phyloP scores from a whole-genome alignment of 2,329 filamentous ascomycete genomes.

The Pseudogymnoascus sp. region DNA sequence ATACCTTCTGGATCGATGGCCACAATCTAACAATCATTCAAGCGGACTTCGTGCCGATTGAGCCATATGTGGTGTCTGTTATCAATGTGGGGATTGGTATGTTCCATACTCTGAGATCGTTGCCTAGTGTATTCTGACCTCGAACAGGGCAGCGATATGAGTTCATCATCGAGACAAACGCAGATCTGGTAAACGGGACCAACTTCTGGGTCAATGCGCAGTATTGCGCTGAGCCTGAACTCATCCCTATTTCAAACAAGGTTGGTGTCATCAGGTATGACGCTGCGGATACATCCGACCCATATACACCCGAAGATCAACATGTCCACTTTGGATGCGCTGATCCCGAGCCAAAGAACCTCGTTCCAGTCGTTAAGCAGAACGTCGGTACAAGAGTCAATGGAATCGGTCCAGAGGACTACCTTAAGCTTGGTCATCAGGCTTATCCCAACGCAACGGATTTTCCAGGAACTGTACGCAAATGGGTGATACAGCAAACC shows the following conservation, averaged over 20 bases:
- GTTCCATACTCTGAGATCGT: no score
- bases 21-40: slow-evolving; percentile 53
- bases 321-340: neutral
- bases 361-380: slow-evolving; percentile 22
- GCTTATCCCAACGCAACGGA: slow-evolving; percentile 9
- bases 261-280: slow-evolving; percentile 25
- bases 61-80: slow-evolving; percentile 29
- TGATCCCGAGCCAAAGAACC: slow-evolving; percentile 19
- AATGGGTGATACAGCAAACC: no score
- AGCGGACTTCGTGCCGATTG: slow-evolving; percentile 54
- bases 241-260: slow-evolving; percentile 15
- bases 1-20: slow-evolving; percentile 37
- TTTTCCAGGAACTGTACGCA: no score
- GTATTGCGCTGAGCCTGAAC: slow-evolving; percentile 14
- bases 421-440: slow-evolving; percentile 13
- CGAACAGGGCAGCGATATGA: slow-evolving; percentile 32
- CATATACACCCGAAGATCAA: slow-evolving; percentile 12
- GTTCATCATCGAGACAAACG: slow-evolving; percentile 37
- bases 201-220: slow-evolving; percentile 48
- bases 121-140: no score
- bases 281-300: slow-evolving; percentile 12
- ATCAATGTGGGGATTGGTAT: no score
- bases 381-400: slow-evolving; percentile 15
- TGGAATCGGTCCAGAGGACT: slow-evolving; percentile 10
- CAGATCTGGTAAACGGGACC: slow-evolving; percentile 28